Evolutionary conservation across 139 green algal genomes (phyloP).

Genomic region (Chlorokybus atmophyticus): DNA sequence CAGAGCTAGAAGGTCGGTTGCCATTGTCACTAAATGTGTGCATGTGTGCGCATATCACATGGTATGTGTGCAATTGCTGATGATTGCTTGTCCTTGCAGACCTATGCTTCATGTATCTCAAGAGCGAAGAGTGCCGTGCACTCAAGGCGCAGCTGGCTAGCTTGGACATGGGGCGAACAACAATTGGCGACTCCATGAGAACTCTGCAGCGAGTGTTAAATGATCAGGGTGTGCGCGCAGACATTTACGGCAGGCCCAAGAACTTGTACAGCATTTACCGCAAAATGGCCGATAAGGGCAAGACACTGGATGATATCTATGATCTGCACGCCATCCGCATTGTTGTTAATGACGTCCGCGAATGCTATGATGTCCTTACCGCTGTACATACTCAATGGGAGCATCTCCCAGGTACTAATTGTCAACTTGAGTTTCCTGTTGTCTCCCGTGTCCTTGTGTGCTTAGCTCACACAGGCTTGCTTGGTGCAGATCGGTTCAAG

Average conservation of each 20-base stretch:
- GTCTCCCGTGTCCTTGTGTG: no score
- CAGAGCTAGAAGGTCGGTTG: slow-evolving; percentile 87
- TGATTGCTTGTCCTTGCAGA: slow-evolving; percentile 4
- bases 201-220: neutral
- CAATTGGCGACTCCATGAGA: neutral
- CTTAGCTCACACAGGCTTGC: no score
- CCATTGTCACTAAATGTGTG: slow-evolving; percentile 53
- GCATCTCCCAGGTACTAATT: neutral
- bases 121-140: slow-evolving; percentile 35
- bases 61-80: neutral
- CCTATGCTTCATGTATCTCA: slow-evolving; percentile 33
- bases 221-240: slow-evolving; percentile 23
- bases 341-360: slow-evolving; percentile 40
- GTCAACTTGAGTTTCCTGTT: no score
- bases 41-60: slow-evolving; percentile 42
- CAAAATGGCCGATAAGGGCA: slow-evolving; percentile 62
- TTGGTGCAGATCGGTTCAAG: slow-evolving; percentile 44
- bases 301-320: slow-evolving; percentile 41
- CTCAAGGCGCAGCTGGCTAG: slow-evolving; percentile 30
- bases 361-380: neutral
- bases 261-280: slow-evolving; percentile 73
- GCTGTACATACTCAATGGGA: neutral
- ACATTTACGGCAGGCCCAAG: slow-evolving; percentile 79
- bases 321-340: slow-evolving; percentile 74
- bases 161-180: neutral